Conservation (phyloP, 495 filamentous ascomycete species). For the Penicillium angulare region DNA sequence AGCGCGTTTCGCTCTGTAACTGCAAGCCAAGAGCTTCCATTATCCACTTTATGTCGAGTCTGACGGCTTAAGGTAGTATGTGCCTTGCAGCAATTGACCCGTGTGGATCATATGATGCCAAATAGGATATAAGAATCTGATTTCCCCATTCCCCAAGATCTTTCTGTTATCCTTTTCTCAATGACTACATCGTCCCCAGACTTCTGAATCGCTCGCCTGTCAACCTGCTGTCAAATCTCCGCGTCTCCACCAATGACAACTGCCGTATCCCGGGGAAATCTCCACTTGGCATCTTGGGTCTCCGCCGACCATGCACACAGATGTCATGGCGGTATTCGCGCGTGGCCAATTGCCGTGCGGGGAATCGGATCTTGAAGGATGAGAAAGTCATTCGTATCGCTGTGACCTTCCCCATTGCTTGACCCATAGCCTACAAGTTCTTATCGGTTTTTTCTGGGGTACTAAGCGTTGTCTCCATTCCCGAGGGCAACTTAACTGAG, state of each 20-base stretch:
- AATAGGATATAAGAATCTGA: background rate
- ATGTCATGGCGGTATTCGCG: slow-evolving; percentile 2
- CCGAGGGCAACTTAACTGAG: slow-evolving; percentile 27
- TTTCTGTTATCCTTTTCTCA: background rate
- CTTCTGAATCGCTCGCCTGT: background rate
- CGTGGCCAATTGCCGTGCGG: slow-evolving; percentile 10
- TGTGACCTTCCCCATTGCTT: slow-evolving; percentile 12
- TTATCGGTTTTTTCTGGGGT: slow-evolving; percentile 23
- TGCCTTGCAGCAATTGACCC: background rate
- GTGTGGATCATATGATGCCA: slow-evolving; percentile 7
- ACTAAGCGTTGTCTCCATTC: slow-evolving; percentile 21
- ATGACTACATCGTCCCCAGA: background rate
- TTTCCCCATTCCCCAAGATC: background rate
- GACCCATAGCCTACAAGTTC: no score
- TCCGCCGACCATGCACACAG: slow-evolving; percentile 3
- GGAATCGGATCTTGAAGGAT: background rate
- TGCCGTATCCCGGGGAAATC: slow-evolving; percentile 13
- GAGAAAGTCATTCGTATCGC: background rate
- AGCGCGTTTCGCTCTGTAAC: background rate
- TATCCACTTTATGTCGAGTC: slow-evolving; percentile 8
- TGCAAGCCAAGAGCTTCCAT: slow-evolving; percentile 19
- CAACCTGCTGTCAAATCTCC: slow-evolving; percentile 14
- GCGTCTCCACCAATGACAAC: slow-evolving; percentile 17
- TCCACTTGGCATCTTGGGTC: slow-evolving; percentile 14
- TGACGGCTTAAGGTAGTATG: background rate